Conservation (phyloP, 257 asterid genomes). For the Handroanthus guayacan region DNA sequence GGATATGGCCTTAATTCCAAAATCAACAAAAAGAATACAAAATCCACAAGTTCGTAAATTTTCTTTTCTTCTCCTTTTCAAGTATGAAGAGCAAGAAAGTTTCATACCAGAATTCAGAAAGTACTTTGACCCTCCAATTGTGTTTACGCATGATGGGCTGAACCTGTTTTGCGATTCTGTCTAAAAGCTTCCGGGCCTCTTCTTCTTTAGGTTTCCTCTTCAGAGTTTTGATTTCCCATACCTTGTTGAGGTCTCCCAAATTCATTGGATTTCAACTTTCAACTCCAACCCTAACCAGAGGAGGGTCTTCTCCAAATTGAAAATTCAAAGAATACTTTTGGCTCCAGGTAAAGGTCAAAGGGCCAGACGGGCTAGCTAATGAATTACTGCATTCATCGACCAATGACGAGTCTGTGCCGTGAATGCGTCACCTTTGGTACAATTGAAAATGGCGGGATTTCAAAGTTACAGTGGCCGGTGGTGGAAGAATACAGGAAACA, state of each 20-base stretch:
- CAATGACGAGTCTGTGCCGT: neutral
- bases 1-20: neutral
- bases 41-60: neutral
- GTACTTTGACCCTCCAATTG: conserved; percentile 88
- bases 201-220: conserved; percentile 75
- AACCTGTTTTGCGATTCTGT: conserved; percentile 79
- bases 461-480: too few species aligned
- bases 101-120: conserved; percentile 83
- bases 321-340: neutral
- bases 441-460: conserved; percentile 34
- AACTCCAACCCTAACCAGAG: conserved; percentile 37
- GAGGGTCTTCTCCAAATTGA: neutral
- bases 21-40: neutral
- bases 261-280: conserved; percentile 49
- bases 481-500: too few species aligned
- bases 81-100: conserved; percentile 17
- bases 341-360: neutral
- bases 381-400: conserved; percentile 8
- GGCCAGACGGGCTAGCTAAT: neutral
- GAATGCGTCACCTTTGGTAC: neutral
- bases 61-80: neutral
- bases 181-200: conserved; percentile 73
- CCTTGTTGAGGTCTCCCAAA: conserved; percentile 70
- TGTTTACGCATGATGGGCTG: conserved; percentile 95
- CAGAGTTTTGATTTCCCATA: conserved; percentile 85